Base-by-base conservation (phyloP, 2,329 filamentous ascomycete genomes). In the Pestalotiopsis sp. region DNA sequence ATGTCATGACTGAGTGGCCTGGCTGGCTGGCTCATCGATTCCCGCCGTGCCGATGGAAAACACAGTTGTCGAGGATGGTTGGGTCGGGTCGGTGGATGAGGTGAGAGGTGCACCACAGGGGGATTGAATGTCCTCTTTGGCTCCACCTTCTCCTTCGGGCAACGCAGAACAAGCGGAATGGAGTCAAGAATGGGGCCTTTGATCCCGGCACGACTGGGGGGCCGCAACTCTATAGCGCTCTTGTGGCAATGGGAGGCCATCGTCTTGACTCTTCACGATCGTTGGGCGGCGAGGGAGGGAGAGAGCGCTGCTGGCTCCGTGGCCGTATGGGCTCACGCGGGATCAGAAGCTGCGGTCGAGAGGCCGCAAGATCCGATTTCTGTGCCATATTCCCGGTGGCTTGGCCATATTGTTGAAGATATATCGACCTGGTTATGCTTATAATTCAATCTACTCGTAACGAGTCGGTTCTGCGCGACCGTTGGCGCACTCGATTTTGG, bases 81-180 rank as follows among this genome's bases (percentile, higher is more conserved):
- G 20, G 57, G 57, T 27, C 25, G 57, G 57, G 57, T n/a, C 14
- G 27, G 27, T 59, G 27, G 27, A 59, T 36, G 20, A 27, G 23
- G 23, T 27, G 57, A 14, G 20, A 14, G 17, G 31, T 36, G 31
- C 31, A 36, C 31, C 31, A 36, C 31, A 20, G 27, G 36, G 59
- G 59, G 31, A n/a, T 36, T 9, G 20, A n/a, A 59, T 59, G 23
- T 59, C 27, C 31, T n/a, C 9, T 17, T 36, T 62, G n/a, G 59
- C 59, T 62, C 59, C 59, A 62, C 59, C 59, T 62, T 62, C 59
- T 62, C 25, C 27, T 38, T 62, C 59, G 31, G 36, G 59, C 36
- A 62, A 62, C 27, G 27, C 31, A 62, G 31, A 38, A 27, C 36
- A 62, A 39, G 36, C 59, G 59, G n/a, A 62, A 36, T 52, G 45